These are phyloP conservation scores for Arachis monticola DNA, from an alignment of 331 rosid species.

Conservation along the genomic window DNA sequence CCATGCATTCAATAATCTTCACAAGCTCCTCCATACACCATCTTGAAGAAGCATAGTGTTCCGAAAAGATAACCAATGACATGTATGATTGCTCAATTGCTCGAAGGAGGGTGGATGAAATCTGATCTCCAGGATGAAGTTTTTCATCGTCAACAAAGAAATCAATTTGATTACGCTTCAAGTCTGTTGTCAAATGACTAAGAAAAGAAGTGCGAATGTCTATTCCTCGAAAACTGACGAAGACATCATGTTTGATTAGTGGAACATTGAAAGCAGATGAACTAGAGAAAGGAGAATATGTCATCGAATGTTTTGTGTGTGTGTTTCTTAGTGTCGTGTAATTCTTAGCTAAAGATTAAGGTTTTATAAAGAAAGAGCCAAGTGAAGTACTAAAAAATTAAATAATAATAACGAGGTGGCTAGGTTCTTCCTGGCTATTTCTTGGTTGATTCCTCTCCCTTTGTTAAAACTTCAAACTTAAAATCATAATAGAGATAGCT, in stretches of 20 bases:
- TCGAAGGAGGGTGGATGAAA: background rate
- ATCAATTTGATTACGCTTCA: background rate
- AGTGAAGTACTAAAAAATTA: too few relatives aligned
- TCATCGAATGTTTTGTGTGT: too few relatives aligned
- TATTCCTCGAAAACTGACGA: conserved; percentile 6
- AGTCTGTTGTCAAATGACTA: background rate
- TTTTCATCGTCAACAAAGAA: background rate
- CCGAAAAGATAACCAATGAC: background rate
- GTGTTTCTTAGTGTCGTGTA: too few relatives aligned
- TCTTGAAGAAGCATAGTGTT: background rate
- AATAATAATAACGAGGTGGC: too few relatives aligned
- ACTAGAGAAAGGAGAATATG: too few relatives aligned
- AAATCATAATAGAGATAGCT: too few relatives aligned
- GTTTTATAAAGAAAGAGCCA: too few relatives aligned
- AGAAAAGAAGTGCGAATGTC: background rate
- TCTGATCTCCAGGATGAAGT: background rate
- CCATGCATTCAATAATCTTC: background rate
- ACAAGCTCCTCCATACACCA: conserved; percentile 10
- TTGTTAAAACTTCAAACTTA: too few relatives aligned
- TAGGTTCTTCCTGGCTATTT: too few relatives aligned
- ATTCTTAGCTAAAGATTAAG: too few relatives aligned
- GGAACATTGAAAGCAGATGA: background rate
- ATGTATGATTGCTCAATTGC: background rate
- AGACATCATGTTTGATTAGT: background rate
- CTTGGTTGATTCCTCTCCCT: too few relatives aligned